phyloP scores from a whole-genome alignment of 1,284 basidiomycete genomes.

The Ustilago lituana region DNA sequence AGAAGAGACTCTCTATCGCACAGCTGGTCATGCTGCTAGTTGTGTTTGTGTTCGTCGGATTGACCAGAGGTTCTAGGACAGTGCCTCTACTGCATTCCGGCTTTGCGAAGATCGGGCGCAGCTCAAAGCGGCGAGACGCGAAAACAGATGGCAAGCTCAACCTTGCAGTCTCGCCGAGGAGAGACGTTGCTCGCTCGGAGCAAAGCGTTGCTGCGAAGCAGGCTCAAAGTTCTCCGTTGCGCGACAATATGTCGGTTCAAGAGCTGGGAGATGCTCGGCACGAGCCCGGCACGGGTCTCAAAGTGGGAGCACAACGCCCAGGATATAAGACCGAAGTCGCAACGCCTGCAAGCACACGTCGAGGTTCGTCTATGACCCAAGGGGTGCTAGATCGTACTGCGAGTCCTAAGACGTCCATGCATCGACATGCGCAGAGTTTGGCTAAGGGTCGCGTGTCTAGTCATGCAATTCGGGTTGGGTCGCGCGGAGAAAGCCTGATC shows the following conservation, averaged over 20 bases:
- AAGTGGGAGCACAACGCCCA: background rate
- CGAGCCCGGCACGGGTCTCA: background rate
- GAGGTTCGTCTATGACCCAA: background rate
- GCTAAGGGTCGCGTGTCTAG: background rate
- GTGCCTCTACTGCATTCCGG: conserved; percentile 53
- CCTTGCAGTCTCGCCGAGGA: conserved; percentile 14
- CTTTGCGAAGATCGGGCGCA: conserved; percentile 33
- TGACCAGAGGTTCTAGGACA: conserved; percentile 78
- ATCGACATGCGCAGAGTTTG: background rate
- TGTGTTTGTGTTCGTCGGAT: conserved; percentile 81
- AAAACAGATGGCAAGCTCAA: conserved; percentile 7
- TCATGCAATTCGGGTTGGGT: background rate
- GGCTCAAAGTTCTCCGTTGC: background rate
- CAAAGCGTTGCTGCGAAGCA: conserved; percentile 2
- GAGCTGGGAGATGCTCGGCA: background rate
- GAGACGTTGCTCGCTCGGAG: conserved; percentile 6
- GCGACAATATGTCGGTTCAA: conserved; percentile 1
- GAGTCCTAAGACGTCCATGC: conserved; percentile 2
- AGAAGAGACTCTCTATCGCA: conserved; percentile 83
- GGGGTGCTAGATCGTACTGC: background rate
- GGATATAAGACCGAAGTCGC: background rate
- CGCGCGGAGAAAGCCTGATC: conserved; percentile 9
- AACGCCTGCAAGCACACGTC: background rate
- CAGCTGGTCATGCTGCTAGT: conserved; percentile 81
- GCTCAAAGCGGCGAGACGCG: conserved; percentile 17